Evolutionary conservation across 345 rosid species (phyloP).

Genomic region (Salix caprea): DNA sequence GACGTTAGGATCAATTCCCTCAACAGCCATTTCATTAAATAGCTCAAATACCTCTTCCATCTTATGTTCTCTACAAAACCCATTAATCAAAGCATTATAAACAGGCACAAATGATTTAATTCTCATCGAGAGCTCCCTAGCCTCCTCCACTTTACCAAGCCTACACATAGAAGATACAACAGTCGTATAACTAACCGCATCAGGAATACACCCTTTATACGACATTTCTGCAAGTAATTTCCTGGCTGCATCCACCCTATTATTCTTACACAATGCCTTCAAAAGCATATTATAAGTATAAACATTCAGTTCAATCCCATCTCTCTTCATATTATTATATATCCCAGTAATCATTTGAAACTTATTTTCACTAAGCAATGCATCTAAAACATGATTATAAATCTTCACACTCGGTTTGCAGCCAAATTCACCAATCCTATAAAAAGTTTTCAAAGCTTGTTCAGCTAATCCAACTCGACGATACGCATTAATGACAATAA

Average conservation of each 20-base stretch:
- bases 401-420: slow-evolving; percentile 73
- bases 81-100: slow-evolving; percentile 68
- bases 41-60: slow-evolving; percentile 48
- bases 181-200: slow-evolving; percentile 74
- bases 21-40: slow-evolving; percentile 48
- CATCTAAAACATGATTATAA: slow-evolving; percentile 77
- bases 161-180: slow-evolving; percentile 72
- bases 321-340: slow-evolving; percentile 76
- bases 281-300: slow-evolving; percentile 73
- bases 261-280: slow-evolving; percentile 85
- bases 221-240: slow-evolving; percentile 76
- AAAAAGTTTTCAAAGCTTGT: slow-evolving; percentile 75
- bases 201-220: slow-evolving; percentile 59
- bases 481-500: slow-evolving; percentile 52
- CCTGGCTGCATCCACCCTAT: slow-evolving; percentile 64
- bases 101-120: slow-evolving; percentile 52
- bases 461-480: slow-evolving; percentile 47
- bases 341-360: slow-evolving; percentile 58
- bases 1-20: slow-evolving; percentile 56
- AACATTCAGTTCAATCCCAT: slow-evolving; percentile 74
- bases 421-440: slow-evolving; percentile 73
- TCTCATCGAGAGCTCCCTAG: slow-evolving; percentile 48
- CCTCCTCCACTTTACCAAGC: slow-evolving; percentile 64
- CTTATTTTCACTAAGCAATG: slow-evolving; percentile 62
- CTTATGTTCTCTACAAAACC: slow-evolving; percentile 50